Evolutionary conservation across 257 asterid species (phyloP), one percentile per base, ranked within the genome.

Genomic region (Ligustrum vulgare): DNA sequence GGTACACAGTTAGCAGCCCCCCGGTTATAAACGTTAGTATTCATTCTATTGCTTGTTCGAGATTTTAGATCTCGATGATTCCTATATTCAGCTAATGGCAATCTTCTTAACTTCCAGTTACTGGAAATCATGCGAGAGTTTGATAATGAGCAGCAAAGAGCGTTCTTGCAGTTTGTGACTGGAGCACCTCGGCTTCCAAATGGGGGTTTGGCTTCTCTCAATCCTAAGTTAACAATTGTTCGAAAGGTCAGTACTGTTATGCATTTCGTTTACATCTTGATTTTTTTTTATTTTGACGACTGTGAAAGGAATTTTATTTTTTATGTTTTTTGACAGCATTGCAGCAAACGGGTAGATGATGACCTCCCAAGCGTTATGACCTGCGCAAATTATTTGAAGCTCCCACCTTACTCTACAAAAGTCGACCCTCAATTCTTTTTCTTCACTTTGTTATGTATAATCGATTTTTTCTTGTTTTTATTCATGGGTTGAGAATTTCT

Each of bases 331-430:
- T 51, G 68, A 76, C 96, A 94, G 99, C 96, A 84, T 82, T 91
- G 96, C 76, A 85, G 90, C 82, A 74, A 51, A 77, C 82, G 76
- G 63, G 80, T 74, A 2, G 97, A 94, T 37, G 90, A 77, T 1
- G 98, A 94, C 84, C 86, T 92, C 78, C 98, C 98, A 0, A 94
- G 98, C 35, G 98, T 94, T 77, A 94, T 94, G 98, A 94, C 98
- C 36, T 94, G 98, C 47, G 96, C 97, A 60, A 94, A 94, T 75
- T 94, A 94, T 75, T 81, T 94, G 80, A 94, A 94, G 90, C 93
- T 94, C 73, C 98, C 98, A 10, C 91, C 98, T 37, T 94, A 94
- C 88, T 88, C 98, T 49, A 82, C 98, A 31, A 94, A 94, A 78
- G 98, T 93, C 22, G 33, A 45, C 71, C 62, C 43, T 34, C 0